A percentile compares a stretch with the other conserved stretches of the same genome.
Conservation (phyloP, 352 stramenopile genomes). For the Phytophthora multivora region DNA sequence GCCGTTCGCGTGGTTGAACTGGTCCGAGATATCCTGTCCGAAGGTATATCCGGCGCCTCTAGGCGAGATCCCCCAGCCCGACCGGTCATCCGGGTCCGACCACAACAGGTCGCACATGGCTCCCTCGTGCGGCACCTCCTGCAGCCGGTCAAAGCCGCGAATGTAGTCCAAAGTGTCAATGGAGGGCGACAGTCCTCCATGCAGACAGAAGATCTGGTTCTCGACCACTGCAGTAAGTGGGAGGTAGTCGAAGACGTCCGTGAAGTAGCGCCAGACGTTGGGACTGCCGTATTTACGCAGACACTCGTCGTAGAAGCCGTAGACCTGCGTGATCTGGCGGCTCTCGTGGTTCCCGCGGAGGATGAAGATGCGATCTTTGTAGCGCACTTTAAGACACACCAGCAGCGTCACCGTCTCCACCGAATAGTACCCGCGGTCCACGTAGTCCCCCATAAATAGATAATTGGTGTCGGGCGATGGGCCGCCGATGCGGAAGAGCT, state of each 20-base stretch:
- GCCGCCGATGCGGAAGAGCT: slow-evolving; percentile 93
- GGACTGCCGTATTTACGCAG: slow-evolving; percentile 97
- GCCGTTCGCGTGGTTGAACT: slow-evolving; percentile 98
- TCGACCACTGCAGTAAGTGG: slow-evolving; percentile 98
- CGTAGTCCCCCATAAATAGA: slow-evolving; percentile 85
- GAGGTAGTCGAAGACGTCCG: slow-evolving; percentile 92
- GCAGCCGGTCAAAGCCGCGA: slow-evolving; percentile 93
- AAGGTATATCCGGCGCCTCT: slow-evolving; percentile 98
- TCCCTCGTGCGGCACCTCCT: slow-evolving; percentile 90
- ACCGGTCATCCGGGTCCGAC: slow-evolving; percentile 98
- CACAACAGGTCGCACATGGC: slow-evolving; percentile 99
- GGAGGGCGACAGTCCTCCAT: slow-evolving; percentile 96
- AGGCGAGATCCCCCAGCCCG: slow-evolving; percentile 99
- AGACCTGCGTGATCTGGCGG: slow-evolving; percentile 84
- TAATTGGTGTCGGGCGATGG: slow-evolving; percentile 89
- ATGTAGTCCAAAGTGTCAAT: slow-evolving; percentile 94
- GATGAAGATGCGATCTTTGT: slow-evolving; percentile 87
- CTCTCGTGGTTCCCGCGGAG: slow-evolving; percentile 85
- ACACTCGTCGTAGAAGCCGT: slow-evolving; percentile 86
- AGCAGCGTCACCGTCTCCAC: slow-evolving; percentile 85
- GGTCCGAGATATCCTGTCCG: slow-evolving; percentile 97
- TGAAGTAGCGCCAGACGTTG: slow-evolving; percentile 99
- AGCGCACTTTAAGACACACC: slow-evolving; percentile 89
- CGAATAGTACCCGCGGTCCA: slow-evolving; percentile 90
- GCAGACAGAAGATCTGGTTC: slow-evolving; percentile 99